A percentile compares a stretch with the other conserved stretches of the same genome.
Conservation (phyloP, 2,329 filamentous ascomycete genomes). For the Nemania sp. region DNA sequence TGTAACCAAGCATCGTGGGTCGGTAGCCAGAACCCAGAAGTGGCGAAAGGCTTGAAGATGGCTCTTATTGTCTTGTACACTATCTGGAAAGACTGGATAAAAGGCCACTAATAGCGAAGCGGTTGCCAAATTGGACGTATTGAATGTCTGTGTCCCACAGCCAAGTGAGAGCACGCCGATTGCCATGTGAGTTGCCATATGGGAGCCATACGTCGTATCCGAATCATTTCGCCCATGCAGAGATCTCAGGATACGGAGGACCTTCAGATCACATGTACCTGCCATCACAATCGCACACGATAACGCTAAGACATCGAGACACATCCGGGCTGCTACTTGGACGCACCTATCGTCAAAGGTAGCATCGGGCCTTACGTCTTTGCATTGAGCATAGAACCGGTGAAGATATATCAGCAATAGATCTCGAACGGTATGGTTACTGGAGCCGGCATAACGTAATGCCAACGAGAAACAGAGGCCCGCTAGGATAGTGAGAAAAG, state of each 20-base stretch:
- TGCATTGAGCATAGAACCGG: slow-evolving; percentile 78
- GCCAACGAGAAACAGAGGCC: slow-evolving; percentile 84
- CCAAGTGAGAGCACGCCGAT: slow-evolving; percentile 90
- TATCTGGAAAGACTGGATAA: slow-evolving; percentile 88
- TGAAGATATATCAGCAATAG: slow-evolving; percentile 83
- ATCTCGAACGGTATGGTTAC: slow-evolving; percentile 72
- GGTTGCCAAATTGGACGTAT: slow-evolving; percentile 83
- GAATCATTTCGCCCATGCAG: slow-evolving; percentile 85
- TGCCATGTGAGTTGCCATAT: slow-evolving; percentile 89
- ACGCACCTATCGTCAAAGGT: slow-evolving; percentile 84
- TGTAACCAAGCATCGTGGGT: slow-evolving; percentile 84
- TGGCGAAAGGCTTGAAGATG: slow-evolving; percentile 96
- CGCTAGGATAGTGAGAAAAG: slow-evolving; percentile 89
- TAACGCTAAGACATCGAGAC: slow-evolving; percentile 83
- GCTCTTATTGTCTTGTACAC: slow-evolving; percentile 89
- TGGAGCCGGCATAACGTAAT: slow-evolving; percentile 74
- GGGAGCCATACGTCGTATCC: slow-evolving; percentile 88
- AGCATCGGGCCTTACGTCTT: slow-evolving; percentile 38
- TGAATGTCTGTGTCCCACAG: slow-evolving; percentile 89
- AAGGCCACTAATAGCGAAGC: slow-evolving; percentile 87
- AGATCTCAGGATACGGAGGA: slow-evolving; percentile 82
- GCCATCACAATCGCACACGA: slow-evolving; percentile 91
- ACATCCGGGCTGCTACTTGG: slow-evolving; percentile 82
- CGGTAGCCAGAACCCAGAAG: slow-evolving; percentile 93
- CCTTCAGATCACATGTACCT: slow-evolving; percentile 84